Evolutionary conservation across 2,329 filamentous ascomycete species (phyloP).

Genomic region (Berkeleyomyces rouxiae): DNA sequence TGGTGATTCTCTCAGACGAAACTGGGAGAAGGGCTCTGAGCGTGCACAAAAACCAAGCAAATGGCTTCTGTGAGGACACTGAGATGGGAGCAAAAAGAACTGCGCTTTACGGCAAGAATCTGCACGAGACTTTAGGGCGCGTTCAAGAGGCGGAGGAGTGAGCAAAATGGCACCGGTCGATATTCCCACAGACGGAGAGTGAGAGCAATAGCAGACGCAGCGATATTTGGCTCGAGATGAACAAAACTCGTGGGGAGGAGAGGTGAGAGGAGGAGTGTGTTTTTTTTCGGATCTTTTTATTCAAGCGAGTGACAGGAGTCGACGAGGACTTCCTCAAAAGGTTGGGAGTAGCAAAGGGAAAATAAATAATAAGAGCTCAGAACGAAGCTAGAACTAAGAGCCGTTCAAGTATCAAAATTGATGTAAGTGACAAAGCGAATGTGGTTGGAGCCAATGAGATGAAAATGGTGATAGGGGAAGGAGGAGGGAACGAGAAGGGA

Average conservation of each 20-base stretch:
- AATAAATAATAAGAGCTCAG: slow-evolving; percentile 4
- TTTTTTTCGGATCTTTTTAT: slow-evolving; percentile 5
- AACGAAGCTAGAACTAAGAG: slow-evolving; percentile 6
- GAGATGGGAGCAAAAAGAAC: neutral
- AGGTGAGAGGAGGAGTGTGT: neutral
- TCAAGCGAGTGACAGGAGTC: slow-evolving; percentile 61
- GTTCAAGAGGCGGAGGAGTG: neutral
- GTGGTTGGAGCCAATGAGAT: slow-evolving; percentile 4
- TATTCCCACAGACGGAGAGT: neutral
- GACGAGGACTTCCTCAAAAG: slow-evolving; percentile 51
- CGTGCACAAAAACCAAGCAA: slow-evolving; percentile 1
- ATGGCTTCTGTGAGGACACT: neutral
- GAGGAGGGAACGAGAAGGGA: slow-evolving; percentile 17
- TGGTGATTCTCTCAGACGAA: neutral
- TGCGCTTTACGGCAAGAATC: neutral
- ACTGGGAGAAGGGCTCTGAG: neutral
- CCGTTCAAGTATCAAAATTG: neutral
- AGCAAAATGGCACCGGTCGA: neutral
- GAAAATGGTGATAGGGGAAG: slow-evolving; percentile 13
- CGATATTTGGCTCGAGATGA: neutral
- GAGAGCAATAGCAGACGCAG: neutral
- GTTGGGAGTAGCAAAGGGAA: slow-evolving; percentile 16
- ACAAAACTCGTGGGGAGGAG: neutral
- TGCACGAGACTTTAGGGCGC: neutral
- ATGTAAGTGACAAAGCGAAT: slow-evolving; percentile 5